A percentile compares a stretch with the other conserved stretches of the same genome.
Evolutionary conservation across 495 filamentous ascomycete species (phyloP).

Genomic region (Podospora anserina): DNA sequence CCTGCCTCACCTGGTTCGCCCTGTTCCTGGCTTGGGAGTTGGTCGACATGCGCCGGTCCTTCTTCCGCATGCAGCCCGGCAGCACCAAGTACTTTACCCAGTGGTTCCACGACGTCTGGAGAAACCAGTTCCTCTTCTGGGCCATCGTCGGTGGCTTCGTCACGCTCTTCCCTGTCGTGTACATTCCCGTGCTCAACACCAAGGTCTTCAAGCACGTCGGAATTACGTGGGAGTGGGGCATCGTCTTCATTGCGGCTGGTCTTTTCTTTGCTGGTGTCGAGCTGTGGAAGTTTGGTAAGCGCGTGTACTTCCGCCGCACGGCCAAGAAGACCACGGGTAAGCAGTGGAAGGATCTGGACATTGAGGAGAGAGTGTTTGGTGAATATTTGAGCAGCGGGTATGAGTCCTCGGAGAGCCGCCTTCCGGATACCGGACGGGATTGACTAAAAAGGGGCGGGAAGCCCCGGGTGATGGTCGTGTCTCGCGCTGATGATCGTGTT

Average conservation of each 20-base stretch:
- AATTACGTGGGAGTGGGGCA: constrained; percentile 72
- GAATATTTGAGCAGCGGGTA: constrained; percentile 30
- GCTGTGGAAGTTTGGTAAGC: constrained; percentile 63
- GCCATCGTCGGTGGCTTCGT: constrained; percentile 64
- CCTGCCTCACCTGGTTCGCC: constrained; percentile 68
- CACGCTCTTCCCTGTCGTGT: constrained; percentile 67
- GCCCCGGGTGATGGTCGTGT: constrained; percentile 28
- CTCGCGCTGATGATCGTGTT: not conserved
- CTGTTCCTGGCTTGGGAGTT: constrained; percentile 74
- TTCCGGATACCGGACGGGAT: constrained; percentile 27
- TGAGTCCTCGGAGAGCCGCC: constrained; percentile 7
- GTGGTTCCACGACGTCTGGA: constrained; percentile 62
- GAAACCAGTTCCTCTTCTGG: constrained; percentile 73
- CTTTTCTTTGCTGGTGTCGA: constrained; percentile 62
- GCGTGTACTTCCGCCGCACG: constrained; percentile 31
- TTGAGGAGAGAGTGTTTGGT: constrained; percentile 41
- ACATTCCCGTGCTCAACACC: constrained; percentile 67
- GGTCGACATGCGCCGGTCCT: constrained; percentile 61
- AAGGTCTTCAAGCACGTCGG: constrained; percentile 69
- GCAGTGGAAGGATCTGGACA: constrained; percentile 39
- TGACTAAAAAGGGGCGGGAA: constrained; percentile 45
- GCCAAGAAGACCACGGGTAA: constrained; percentile 23
- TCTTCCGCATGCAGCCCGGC: constrained; percentile 64
- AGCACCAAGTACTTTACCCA: constrained; percentile 51
- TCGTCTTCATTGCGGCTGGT: constrained; percentile 55